Conservation (phyloP, 164 flowering plant genomes). For the Litsea cubeba region DNA sequence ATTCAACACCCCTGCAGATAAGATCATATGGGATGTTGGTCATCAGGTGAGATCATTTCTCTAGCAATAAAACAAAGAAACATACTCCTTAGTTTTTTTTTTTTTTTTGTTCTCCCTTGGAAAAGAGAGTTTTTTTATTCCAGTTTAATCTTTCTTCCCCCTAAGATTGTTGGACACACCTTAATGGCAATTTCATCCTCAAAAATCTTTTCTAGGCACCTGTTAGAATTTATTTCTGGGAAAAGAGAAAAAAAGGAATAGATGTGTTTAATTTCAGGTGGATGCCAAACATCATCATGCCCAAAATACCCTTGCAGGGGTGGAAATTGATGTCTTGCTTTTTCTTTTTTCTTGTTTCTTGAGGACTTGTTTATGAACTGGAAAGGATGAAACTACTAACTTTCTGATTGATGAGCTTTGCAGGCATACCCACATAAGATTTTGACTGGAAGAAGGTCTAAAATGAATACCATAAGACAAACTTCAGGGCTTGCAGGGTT, state of each 20-base stretch:
- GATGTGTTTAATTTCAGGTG: background rate
- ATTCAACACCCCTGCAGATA: slow-evolving; percentile 81
- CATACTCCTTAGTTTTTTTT: background rate
- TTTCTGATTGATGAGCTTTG: slow-evolving; percentile 10
- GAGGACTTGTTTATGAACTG: background rate
- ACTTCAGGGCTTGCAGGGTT: slow-evolving; percentile 87
- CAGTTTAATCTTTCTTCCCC: background rate
- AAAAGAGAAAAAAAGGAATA: background rate
- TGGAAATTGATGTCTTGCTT: background rate
- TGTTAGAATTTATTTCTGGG: background rate
- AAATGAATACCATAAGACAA: slow-evolving; percentile 73
- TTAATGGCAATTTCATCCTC: background rate
- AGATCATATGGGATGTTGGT: slow-evolving; percentile 95
- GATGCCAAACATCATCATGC: background rate
- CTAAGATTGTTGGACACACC: background rate
- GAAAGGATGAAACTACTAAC: background rate
- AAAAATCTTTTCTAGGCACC: background rate
- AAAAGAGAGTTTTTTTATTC: background rate
- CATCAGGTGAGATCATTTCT: slow-evolving; percentile 59
- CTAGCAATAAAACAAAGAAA: background rate
- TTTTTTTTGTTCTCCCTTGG: background rate
- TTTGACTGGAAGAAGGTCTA: slow-evolving; percentile 84
- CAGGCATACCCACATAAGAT: slow-evolving; percentile 94
- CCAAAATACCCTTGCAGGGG: background rate
- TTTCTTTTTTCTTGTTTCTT: background rate